Evolutionary conservation across 495 filamentous ascomycete species (phyloP).

Genomic region (Letharia lupina): DNA sequence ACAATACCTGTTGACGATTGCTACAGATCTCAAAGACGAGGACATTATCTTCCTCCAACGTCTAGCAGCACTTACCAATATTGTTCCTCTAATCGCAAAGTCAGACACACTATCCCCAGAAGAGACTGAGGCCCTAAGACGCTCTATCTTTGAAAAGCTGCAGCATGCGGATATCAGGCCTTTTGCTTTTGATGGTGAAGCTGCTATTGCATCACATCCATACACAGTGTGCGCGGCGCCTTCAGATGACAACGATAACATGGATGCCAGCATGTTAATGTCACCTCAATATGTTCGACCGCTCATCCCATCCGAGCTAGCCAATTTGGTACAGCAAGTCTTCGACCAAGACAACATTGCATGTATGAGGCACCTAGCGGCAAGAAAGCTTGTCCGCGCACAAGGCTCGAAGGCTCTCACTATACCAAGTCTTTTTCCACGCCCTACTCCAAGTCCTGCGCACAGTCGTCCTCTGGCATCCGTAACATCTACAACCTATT

Average conservation of each 20-base stretch:
- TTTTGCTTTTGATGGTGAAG: slow-evolving; percentile 54
- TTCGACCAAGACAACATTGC: slow-evolving; percentile 73
- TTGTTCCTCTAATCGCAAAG: slow-evolving; percentile 76
- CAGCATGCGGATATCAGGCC: slow-evolving; percentile 51
- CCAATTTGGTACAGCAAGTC: slow-evolving; percentile 57
- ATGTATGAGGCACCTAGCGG: slow-evolving; percentile 80
- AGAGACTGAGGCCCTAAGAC: slow-evolving; percentile 54
- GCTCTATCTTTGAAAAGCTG: slow-evolving; percentile 49
- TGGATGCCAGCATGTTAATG: slow-evolving; percentile 96
- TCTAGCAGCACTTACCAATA: slow-evolving; percentile 70
- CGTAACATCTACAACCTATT: slow-evolving; percentile 14
- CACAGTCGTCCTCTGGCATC: slow-evolving; percentile 2
- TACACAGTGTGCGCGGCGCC: slow-evolving; percentile 77
- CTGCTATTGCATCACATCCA: slow-evolving; percentile 36
- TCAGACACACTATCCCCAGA: slow-evolving; percentile 58
- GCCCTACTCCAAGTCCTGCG: slow-evolving; percentile 13
- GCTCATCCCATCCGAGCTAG: slow-evolving; percentile 68
- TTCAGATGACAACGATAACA: slow-evolving; percentile 69
- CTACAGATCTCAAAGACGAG: slow-evolving; percentile 56
- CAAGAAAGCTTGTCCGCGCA: slow-evolving; percentile 77
- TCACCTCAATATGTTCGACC: slow-evolving; percentile 86
- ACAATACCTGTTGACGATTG: slow-evolving; percentile 21
- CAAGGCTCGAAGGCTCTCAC: slow-evolving; percentile 27
- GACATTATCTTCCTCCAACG: slow-evolving; percentile 72
- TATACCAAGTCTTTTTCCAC: slow-evolving; percentile 25